Base-by-base conservation (phyloP, 495 filamentous ascomycete genomes). In the Neurospora sp. region DNA sequence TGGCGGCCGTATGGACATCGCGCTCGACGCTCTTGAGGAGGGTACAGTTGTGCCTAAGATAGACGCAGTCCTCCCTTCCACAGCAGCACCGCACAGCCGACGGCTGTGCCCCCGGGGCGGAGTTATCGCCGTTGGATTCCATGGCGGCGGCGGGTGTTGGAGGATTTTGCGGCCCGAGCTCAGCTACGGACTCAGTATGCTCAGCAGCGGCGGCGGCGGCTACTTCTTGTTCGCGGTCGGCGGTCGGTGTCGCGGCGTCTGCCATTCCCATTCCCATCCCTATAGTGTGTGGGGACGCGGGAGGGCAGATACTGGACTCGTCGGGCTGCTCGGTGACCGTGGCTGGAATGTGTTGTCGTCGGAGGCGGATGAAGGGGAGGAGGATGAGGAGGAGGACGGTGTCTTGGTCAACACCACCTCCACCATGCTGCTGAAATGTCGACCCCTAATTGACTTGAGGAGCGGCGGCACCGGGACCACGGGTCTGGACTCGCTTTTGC, bases 1-100 rank as follows among this genome's bases (percentile, higher is more conserved):
- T 86, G 41, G 94, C 95, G 14, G 95, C 95, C 37, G 89, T 92
- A 73, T 89, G 88, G 16, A 97, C 91, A 83, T 98, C 93, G 76
- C 90, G 90, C 82, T 99, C 95, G 75, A 98, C 84, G 71, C 90
- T 91, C 77, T 91, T 88, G 27, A 97, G 86, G 49, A 93, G 89
- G n/a, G 86, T 84, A 82, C 91, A 89, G 80, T 93, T 96, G 78
- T 93, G 89, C 81, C 88, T 89, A 72, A 95, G 86, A 80, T 91
- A 93, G 75, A 91, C 89, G 79, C 95, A 98, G 75, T 93, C 91
- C 62, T 86, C 80, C 54, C 88, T 89, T 49, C 94, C 95, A 84
- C 95, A 98, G 82, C 95, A 98, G 83, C 95, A 98, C 66, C 75
- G 79, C 23, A 82, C 74, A 41, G 76, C 74, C 10, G 70, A 62